Base-by-base conservation (phyloP, 768 basidiomycete genomes). In the Cystofilobasidium ferigula region DNA sequence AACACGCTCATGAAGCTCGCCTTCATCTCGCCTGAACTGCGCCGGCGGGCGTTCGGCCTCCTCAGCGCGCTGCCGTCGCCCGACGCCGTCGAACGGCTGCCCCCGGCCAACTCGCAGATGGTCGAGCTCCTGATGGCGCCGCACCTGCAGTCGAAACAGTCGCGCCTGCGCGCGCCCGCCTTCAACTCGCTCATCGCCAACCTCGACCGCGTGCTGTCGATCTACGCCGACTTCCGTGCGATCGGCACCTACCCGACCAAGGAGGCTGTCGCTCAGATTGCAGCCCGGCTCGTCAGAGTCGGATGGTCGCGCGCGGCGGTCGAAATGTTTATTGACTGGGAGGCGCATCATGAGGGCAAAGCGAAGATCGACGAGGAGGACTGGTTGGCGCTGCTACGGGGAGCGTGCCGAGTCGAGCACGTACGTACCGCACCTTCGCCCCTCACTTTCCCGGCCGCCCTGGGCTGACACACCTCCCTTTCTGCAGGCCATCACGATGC, bases 241-340 rank as follows among this genome's bases (percentile, higher is more conserved):
- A 22, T 48, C 2, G 57, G 57, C 18, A 16, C 35, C 34, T 32
- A 59, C 32, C 63, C 63, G n/a, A 58, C 45, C 38, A 64, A 59
- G 28, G 63, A 64, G 48, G 63, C 58, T 32, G 45, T 64, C 26
- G 20, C 36, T 10, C 63, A 64, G 57, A 64, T 64, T 32, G 47
- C 57, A 14, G 42, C 57, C 26, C 42, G 63, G 2, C 34, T 64
- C 8, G 45, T 64, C 24, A 36, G 54, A 0, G 57, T 64, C 14
- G 63, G 63, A 0, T 64, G 63, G 63, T 57, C 56, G 30, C 57
- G 57, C 34, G 63, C 57, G 3, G 63, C 63, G 18, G 63, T 64
- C 42, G 63, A 64, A 9, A 64, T 64, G 63, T 54, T 43, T 2
- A 28, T 43, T 16, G 63, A 64, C 45, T 64, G 32, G n/a, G 63